Percentiles rank a stretch among this genome's conserved stretches.
phyloP scores from a whole-genome alignment of 2,329 filamentous ascomycete species.

The Pseudogymnoascus sp. region DNA sequence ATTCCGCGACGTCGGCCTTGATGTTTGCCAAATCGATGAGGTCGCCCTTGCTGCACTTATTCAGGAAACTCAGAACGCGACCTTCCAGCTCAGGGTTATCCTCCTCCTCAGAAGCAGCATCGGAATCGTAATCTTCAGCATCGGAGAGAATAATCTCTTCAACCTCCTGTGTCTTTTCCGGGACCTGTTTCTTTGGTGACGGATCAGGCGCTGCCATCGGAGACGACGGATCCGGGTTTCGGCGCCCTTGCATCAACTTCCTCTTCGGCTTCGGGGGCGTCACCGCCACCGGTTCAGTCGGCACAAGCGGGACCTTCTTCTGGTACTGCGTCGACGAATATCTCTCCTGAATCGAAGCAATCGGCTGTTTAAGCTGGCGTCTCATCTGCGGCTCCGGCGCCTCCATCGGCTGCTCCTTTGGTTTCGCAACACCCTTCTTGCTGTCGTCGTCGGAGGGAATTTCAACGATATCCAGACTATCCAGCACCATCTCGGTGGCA shows the following conservation, averaged over 20 bases:
- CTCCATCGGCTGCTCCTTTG: conserved; percentile 16
- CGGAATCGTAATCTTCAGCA: conserved; percentile 27
- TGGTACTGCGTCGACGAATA: conserved; percentile 42
- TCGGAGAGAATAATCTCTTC: conserved; percentile 15
- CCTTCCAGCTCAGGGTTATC: conserved; percentile 39
- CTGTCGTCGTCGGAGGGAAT: conserved; percentile 4
- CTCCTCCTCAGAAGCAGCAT: conserved; percentile 25
- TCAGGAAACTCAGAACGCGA: conserved; percentile 72
- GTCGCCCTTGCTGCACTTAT: conserved; percentile 66
- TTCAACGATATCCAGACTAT: conserved; percentile 29
- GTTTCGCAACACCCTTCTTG: conserved; percentile 6
- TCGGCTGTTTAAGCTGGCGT: conserved; percentile 47
- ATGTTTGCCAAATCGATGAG: conserved; percentile 76
- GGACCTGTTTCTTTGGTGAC: conserved; percentile 21
- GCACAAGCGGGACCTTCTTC: conserved; percentile 15
- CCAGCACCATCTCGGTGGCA: conserved; percentile 42
- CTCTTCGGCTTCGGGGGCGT: conserved; percentile 26
- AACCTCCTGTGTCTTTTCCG: conserved; percentile 11
- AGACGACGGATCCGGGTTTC: conserved; percentile 20
- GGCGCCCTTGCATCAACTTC: conserved; percentile 28
- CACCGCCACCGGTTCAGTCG: conserved; percentile 11
- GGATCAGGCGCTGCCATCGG: conserved; percentile 15
- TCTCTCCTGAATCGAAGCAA: conserved; percentile 51
- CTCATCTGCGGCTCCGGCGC: conserved; percentile 42
- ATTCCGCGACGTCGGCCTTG: conserved; percentile 59